Conservation (phyloP, 73 alveolate species). For the Paramecium sonneborni region DNA sequence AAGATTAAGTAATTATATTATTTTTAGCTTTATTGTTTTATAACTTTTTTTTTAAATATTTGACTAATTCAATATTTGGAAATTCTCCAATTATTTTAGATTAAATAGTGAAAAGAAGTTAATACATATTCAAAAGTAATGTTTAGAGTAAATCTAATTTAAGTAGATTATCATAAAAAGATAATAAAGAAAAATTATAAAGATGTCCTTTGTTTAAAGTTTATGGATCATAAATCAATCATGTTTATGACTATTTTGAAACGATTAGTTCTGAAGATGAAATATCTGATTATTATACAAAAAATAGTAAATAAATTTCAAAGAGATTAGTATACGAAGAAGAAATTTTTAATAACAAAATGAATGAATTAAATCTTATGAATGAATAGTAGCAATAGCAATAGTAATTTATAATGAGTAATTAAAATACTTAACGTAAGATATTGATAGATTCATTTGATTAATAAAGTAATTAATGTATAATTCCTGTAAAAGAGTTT, state of each 20-base stretch:
- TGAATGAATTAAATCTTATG: not conserved
- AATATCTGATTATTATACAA: not conserved
- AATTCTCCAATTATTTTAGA: not conserved
- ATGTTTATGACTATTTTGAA: not conserved
- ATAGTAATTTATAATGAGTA: not conserved
- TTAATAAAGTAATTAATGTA: not conserved
- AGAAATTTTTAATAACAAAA: not conserved
- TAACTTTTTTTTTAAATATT: not conserved
- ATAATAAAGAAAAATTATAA: not conserved
- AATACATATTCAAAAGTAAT: not conserved
- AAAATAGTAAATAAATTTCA: not conserved
- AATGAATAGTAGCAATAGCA: not conserved
- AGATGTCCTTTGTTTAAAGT: slow-evolving; percentile 24
- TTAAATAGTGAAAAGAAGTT: not conserved
- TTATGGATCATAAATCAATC: not conserved
- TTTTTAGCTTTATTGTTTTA: not conserved
- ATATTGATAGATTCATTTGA: not conserved
- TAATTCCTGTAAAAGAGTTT: not conserved
- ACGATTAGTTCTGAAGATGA: slow-evolving; percentile 15
- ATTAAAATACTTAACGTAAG: not conserved
- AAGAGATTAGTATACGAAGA: not conserved
- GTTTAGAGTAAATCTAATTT: not conserved
- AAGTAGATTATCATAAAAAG: not conserved
- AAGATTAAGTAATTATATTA: not conserved
- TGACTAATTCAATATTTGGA: not conserved